Evolutionary conservation across 2,329 filamentous ascomycete genomes (phyloP), one percentile per base, ranked within the genome.

Genomic region (Dactylonectria macrodidyma): DNA sequence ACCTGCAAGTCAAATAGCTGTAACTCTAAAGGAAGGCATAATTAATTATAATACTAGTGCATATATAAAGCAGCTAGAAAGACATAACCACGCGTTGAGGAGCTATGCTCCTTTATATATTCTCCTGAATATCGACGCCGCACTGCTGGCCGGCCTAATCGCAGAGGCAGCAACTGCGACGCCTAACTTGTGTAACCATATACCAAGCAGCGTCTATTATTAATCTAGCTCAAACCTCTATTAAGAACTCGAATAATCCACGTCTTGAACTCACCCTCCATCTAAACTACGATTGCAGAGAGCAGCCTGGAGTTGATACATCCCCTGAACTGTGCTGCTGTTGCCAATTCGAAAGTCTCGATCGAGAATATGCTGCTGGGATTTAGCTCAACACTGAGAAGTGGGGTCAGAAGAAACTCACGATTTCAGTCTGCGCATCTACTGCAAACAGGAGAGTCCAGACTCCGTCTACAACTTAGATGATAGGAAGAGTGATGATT

Each of bases 241-340:
- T 33, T 12, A 51, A 51, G 47, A 30, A 51, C 24, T 33, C 47
- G 47, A 33, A 24, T 66, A 24, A 68, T 51, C 67, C 63, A 69
- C 16, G 56, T 24, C 63, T 63, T 50, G 19, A 69, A 67, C 8
- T 26, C 44, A 7, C 50, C 50, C 51, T 66, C 55, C 12, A 64
- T 59, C 67, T 59, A 67, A 9, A 3, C 12, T n/a, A 22, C 44
- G 4, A 67, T 48, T 12, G 50, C 63, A 14, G 24, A 30, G 46
- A 12, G 63, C 55, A 44, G 67, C 63, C 14, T 63, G 64, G 19
- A 69, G 59, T 56, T 69, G 63, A 34, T 69, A 69, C 8, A 69
- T 51, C 1, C 67, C 67, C 9, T 36, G 5, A 30, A 61, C 14
- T 3, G 54, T 56, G 6, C n/a, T 50, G n/a, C 38, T 69, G 11